Base-by-base conservation (phyloP, 768 basidiomycete genomes). In the Hygrophoropsis aurantiaca region DNA sequence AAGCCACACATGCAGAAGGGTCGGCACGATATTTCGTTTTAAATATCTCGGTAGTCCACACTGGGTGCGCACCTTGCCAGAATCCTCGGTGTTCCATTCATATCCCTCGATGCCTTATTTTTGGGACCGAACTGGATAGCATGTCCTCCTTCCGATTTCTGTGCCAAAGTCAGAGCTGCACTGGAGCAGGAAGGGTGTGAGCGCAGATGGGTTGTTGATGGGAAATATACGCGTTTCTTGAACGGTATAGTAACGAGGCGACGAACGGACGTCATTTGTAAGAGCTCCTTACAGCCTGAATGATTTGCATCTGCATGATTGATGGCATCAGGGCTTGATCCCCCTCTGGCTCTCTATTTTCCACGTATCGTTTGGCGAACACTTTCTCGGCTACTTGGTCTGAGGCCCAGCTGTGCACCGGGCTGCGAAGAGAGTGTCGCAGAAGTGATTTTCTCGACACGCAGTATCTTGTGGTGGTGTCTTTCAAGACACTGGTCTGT, bases 271-370 rank as follows among this genome's bases (percentile, higher is more conserved):
- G 55, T 78, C 7, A 72, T 83, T 19, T 83, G 81, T 82, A 47
- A 40, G 73, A 63, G n/a, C 21, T 33, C n/a, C 23, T 9, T 13
- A 6, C 33, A 13, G 5, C 7, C 41, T 19, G 24, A 25, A 41
- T 20, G 37, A 32, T 2, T 13, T 30, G 13, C 27, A 30, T 6
- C 7, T 30, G 27, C 13, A 30, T 13, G 13, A 30, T n/a, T 30
- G 27, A 30, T 13, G 6, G 6, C 34, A 23, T 13, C 30, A 87
- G 84, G 85, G 85, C 66, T 87, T 18, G 84, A 86, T 52, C 83
- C 84, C 7, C 85, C 84, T 11, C 64, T 86, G 26, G 15, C 67
- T 6, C 61, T 78, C 8, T 87, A 86, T 65, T 72, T 86, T 45
- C 81, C 84, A 16, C 80, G 85, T 13, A 53, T 85, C 20, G 56